Evolutionary conservation across 148 eudicot species (phyloP), one percentile per base, ranked within the genome.

Genomic region (Suaeda aralocaspica): DNA sequence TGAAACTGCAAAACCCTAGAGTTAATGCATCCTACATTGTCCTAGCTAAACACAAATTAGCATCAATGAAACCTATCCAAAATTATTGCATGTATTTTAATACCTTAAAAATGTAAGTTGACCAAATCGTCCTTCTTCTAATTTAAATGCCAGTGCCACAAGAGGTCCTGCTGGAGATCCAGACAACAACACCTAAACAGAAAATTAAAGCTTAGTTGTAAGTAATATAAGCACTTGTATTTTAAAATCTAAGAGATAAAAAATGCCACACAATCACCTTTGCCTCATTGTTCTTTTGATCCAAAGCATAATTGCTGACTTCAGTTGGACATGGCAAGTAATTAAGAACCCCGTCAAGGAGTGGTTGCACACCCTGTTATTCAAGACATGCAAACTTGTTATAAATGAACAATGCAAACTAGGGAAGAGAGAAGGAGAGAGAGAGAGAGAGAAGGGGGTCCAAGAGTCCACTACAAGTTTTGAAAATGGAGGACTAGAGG

Each of bases 111-210:
- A 93, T 63, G 98, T 93, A 64, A 93, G 74, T 75, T 93, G 98
- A 73, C 98, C 98, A 79, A 90, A 93, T 62, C 86, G 76, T 64
- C 98, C 96, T 86, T 93, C 97, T 80, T 93, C 98, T 81, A 93
- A 75, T 78, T 93, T 93, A 72, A 93, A 93, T 44, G 98, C 98
- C 83, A 93, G 64, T 31, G 98, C 98, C 66, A 93, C 98, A 58
- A 93, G 89, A 65, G 89, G 92, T 66, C 91, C 92, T 51, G 81
- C 76, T 58, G 96, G 95, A 57, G 89, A 87, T 66, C 91, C 96
- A 74, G 95, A 67, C 67, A 93, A 77, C 66, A 59, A 21, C 55
- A 93, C 90, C 98, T 93, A 75, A 66, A 26, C 64, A 77, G 68
- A n/a, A n/a, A n/a, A n/a, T 66, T 71, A 39, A 72, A 49, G 10